Evolutionary conservation across 768 basidiomycete species (phyloP).

Genomic region (Symmetrospora coprosmae): DNA sequence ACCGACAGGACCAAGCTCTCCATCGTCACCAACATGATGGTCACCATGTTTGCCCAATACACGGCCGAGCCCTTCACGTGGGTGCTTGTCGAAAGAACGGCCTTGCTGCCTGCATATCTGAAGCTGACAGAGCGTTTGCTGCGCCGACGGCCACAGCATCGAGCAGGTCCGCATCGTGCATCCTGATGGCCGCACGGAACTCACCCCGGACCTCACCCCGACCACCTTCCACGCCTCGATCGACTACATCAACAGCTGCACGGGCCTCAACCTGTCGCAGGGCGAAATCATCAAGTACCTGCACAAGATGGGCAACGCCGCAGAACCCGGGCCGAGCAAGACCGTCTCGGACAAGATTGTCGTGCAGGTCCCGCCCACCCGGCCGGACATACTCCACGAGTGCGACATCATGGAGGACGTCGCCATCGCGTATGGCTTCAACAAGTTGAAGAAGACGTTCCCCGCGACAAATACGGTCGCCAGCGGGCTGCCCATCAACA

Average conservation of each 20-base stretch:
- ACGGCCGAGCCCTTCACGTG: conserved; percentile 83
- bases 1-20: conserved; percentile 92
- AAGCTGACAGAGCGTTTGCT: neutral
- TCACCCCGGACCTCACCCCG: conserved; percentile 68
- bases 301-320: conserved; percentile 56
- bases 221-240: conserved; percentile 58
- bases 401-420: conserved; percentile 98
- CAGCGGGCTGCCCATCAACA: conserved; percentile 77
- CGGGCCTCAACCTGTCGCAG: conserved; percentile 60
- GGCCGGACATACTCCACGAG: conserved; percentile 94
- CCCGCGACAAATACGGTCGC: conserved; percentile 88
- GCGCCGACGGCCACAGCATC: conserved; percentile 45
- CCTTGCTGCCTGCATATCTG: neutral
- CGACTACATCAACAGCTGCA: conserved; percentile 91
- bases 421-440: conserved; percentile 94
- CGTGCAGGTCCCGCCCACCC: conserved; percentile 77
- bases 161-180: conserved; percentile 79
- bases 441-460: conserved; percentile 83
- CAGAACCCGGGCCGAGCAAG: conserved; percentile 17
- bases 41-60: conserved; percentile 98
- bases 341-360: conserved; percentile 48
- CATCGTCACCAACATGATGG: conserved; percentile 85
- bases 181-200: conserved; percentile 44
- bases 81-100: conserved; percentile 35
- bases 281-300: conserved; percentile 58